Conservation (phyloP, 768 basidiomycete species). For the Calvatia gigantea region DNA sequence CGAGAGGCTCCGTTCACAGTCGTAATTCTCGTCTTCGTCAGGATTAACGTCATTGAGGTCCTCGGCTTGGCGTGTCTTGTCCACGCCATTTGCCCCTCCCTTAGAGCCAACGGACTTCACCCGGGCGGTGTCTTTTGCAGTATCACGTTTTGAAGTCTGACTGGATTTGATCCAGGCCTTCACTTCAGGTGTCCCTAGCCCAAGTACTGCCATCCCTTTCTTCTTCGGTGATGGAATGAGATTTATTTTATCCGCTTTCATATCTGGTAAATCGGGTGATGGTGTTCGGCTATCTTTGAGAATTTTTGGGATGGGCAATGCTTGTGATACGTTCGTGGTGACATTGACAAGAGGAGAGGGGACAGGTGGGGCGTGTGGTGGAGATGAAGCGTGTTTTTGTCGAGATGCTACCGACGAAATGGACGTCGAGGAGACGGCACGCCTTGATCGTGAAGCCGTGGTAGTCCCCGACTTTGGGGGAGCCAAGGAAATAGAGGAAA, state of each 20-base stretch:
- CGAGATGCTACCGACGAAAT: constrained; percentile 16
- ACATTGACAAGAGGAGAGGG: constrained; percentile 3
- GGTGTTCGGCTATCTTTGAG: constrained; percentile 28
- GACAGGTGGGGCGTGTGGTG: constrained; percentile 17
- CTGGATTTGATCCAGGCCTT: constrained; percentile 47
- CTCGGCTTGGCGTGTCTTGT: background rate
- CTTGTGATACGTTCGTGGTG: background rate
- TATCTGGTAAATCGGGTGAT: constrained; percentile 39
- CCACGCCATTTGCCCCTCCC: constrained; percentile 25
- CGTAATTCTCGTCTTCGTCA: constrained; percentile 22
- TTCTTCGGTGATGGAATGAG: constrained; percentile 27
- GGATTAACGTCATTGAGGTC: constrained; percentile 11
- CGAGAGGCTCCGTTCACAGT: constrained; percentile 37
- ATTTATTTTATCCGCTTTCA: constrained; percentile 28
- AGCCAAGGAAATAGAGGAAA: constrained; percentile 26
- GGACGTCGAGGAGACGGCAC: constrained; percentile 12
- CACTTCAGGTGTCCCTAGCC: constrained; percentile 49
- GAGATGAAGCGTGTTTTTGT: background rate
- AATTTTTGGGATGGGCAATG: background rate
- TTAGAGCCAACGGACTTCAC: constrained; percentile 48
- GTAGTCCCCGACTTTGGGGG: constrained; percentile 16
- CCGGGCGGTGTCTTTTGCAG: constrained; percentile 29
- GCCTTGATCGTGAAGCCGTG: constrained; percentile 4
- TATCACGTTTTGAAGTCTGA: constrained; percentile 20
- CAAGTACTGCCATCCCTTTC: constrained; percentile 27